Base-by-base conservation (phyloP, 176 grass and related monocot genomes). In the Themeda triandra region DNA sequence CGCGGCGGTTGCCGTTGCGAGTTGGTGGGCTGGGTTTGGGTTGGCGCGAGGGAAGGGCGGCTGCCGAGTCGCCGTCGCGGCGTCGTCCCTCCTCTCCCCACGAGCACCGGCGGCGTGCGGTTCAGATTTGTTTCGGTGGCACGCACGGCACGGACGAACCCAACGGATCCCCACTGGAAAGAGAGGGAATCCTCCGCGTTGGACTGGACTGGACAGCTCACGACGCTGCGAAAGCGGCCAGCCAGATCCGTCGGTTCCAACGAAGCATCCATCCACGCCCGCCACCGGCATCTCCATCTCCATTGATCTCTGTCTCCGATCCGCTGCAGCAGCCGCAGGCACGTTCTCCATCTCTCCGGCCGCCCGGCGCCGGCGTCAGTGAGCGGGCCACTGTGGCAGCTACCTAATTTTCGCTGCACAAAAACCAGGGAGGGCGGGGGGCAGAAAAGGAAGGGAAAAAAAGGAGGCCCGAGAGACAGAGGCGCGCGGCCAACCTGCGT, bases 401-500 rank as follows among this genome's bases (percentile, higher is more conserved):
- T 59, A 59, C 56, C 58, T 24, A 60, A 25, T 60, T 60, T 60
- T 11, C n/a, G 58, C 58, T 60, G 58, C 58, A 60, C 58, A 60
- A 60, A 60, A 60, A 11, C 21, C 0, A 25, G 21, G 10, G n/a
- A 5, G n/a, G n/a, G 10, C 1, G 53, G 23, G 19, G 58, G 58
- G 58, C n/a, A 25, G 8, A 60, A 60, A 60, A 13, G 25, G 25
- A 2, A 63, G 2, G n/a, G 53, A 4, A 1, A 63, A 14, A 28
- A 3, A 63, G 2, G 5, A 24, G 11, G 5, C 4, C 3, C 3
- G 36, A 24, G 59, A 13, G 25, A 6, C 24, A 29, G 60, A 7
- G 27, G 27, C 14, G 27, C 73, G 40, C 53, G 74, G 73, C 69
- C 80, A 80, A 85, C 80, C 87, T 83, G 86, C 27, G 59, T 79